Percentiles rank a stretch among this genome's conserved stretches.
Conservation (phyloP, 768 basidiomycete genomes). For the Trametes cubensis region DNA sequence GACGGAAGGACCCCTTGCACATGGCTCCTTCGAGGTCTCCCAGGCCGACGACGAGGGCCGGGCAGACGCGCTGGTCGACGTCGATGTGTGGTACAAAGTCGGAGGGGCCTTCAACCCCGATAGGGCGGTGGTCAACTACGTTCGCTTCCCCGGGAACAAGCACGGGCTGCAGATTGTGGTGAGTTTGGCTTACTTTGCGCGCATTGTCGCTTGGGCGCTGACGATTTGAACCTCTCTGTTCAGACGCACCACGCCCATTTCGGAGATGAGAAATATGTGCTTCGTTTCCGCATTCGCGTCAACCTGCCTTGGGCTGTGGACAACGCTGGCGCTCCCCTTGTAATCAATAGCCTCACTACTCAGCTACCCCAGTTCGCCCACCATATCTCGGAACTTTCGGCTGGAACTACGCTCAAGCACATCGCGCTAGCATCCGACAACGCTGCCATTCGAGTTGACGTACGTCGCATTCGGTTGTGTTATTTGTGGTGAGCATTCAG, state of each 20-base stretch:
- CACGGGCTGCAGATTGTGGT: slow-evolving; percentile 36
- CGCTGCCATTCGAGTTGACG: slow-evolving; percentile 1
- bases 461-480: background rate
- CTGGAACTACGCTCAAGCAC: slow-evolving; percentile 40
- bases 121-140: slow-evolving; percentile 25
- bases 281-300: slow-evolving; percentile 40
- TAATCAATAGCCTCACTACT: slow-evolving; percentile 48
- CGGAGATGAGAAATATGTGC: background rate
- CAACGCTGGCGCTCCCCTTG: slow-evolving; percentile 26
- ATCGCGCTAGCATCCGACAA: slow-evolving; percentile 25
- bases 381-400: slow-evolving; percentile 37
- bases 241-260: background rate
- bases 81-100: slow-evolving; percentile 19
- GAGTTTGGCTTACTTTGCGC: background rate
- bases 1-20: background rate
- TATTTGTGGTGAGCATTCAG: too few species aligned
- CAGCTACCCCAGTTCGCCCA: slow-evolving; percentile 35
- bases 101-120: background rate
- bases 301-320: slow-evolving; percentile 40
- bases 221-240: too few species aligned
- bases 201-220: too few species aligned
- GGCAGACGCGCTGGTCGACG: slow-evolving; percentile 22
- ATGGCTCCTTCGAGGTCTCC: slow-evolving; percentile 19
- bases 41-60: background rate
- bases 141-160: slow-evolving; percentile 21